Base-by-base conservation (phyloP, 345 rosid species). In the Hirschfeldia incana region DNA sequence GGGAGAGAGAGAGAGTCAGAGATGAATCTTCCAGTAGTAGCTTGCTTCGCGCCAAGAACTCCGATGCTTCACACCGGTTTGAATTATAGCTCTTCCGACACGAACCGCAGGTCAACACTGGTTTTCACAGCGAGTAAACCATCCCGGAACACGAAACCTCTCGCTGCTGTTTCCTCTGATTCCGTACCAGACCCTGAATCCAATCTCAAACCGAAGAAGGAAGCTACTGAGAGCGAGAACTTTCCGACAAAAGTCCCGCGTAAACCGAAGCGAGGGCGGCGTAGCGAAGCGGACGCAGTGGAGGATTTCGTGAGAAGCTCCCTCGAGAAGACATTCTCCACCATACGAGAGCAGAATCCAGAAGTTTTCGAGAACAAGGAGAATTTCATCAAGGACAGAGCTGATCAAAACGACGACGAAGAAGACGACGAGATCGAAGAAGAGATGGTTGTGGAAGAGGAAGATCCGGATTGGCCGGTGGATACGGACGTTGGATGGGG, bases 401-500 rank as follows among this genome's bases (percentile, higher is more conserved):
- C 67, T 32, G 85, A 2, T 10, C 11, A 65, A 17, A 9, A 7
- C 17, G 70, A 37, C 2, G 53, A 79, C 0, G 84, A 71, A 0
- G 87, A 30, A 0, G 86, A 82, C 0, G 81, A 65, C 0, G 85
- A 65, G 0, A 83, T 55, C 2, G 84, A 83, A 11, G 57, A 57
- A 42, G 80, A 80, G 81, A 87, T 87, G 88, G 90, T 89, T 75
- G 92, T 91, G 59, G 97, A 94, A 84, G 97, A 88, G 75, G 98
- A 94, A 46, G 86, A 84, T 80, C 82, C 89, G 8, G 81, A 88
- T 72, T 94, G 98, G 97, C 98, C 97, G 4, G n/a, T 89, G 76
- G 98, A 94, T 83, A 90, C 95, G 9, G 98, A 94, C 53, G 88
- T 92, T 28, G 98, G 98, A 10, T 92, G 97, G 98, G 98, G 98